phyloP scores from a whole-genome alignment of 2,329 filamentous ascomycete species.

The Alternaria alternata region DNA sequence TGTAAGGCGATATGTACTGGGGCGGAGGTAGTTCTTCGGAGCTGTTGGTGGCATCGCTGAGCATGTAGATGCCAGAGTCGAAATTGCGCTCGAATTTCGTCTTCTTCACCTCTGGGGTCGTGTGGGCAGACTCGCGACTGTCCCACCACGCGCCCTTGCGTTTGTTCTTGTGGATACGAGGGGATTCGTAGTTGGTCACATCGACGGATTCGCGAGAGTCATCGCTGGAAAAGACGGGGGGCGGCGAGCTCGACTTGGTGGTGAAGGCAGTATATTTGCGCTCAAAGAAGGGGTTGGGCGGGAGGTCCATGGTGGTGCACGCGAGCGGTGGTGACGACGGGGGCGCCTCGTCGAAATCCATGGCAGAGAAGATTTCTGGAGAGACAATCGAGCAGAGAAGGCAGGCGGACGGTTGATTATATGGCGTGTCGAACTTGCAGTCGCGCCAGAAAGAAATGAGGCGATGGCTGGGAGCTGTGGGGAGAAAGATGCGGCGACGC shows the following conservation, averaged over 20 bases:
- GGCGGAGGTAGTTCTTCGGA: slow-evolving; percentile 20
- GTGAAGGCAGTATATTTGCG: slow-evolving; percentile 25
- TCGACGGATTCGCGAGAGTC: slow-evolving; percentile 41
- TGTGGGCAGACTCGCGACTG: slow-evolving; percentile 23
- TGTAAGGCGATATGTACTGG: slow-evolving; percentile 23
- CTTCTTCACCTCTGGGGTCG: slow-evolving; percentile 33
- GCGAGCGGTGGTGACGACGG: slow-evolving; percentile 36
- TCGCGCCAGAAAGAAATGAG: neutral
- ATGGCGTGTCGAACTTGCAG: neutral
- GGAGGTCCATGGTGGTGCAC: slow-evolving; percentile 25
- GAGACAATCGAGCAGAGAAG: neutral
- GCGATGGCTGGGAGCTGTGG: slow-evolving; percentile 1
- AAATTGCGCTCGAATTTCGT: slow-evolving; percentile 40
- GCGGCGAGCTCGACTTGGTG: slow-evolving; percentile 44
- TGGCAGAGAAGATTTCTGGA: slow-evolving; percentile 4
- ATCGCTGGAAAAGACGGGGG: slow-evolving; percentile 46
- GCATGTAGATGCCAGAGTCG: slow-evolving; percentile 45
- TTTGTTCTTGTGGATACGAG: slow-evolving; percentile 45
- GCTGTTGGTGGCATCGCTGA: slow-evolving; percentile 37
- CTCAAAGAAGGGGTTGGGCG: slow-evolving; percentile 36
- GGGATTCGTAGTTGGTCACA: slow-evolving; percentile 42
- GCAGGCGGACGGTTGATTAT: neutral
- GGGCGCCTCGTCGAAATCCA: slow-evolving; percentile 35
- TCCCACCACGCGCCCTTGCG: slow-evolving; percentile 45
- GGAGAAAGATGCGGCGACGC: slow-evolving; percentile 18